phyloP scores from a whole-genome alignment of 2,329 filamentous ascomycete genomes.

The Lomentospora prolificans region DNA sequence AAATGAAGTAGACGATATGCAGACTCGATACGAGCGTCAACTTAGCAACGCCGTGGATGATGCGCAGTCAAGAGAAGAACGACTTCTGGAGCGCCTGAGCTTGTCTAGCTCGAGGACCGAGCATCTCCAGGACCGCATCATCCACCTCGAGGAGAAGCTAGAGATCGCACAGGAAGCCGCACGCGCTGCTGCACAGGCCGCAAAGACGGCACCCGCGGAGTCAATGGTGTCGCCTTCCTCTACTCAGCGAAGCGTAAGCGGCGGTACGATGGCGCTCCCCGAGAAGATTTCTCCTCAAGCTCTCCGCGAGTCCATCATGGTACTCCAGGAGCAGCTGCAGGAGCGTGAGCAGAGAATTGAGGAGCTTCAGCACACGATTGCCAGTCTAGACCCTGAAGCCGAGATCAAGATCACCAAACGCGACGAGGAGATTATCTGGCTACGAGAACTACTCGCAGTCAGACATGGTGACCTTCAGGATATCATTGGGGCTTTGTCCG shows the following conservation, averaged over 20 bases:
- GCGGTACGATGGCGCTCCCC: constrained; percentile 39
- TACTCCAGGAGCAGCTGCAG: constrained; percentile 92
- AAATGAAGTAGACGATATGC: constrained; percentile 63
- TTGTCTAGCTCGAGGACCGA: constrained; percentile 77
- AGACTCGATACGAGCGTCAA: constrained; percentile 64
- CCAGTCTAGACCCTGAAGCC: constrained; percentile 64
- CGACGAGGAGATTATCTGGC: constrained; percentile 89
- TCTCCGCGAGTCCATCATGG: constrained; percentile 88
- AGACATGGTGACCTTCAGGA: constrained; percentile 87
- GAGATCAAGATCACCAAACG: constrained; percentile 78
- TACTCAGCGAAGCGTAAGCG: constrained; percentile 15
- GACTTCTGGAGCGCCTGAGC: constrained; percentile 70
- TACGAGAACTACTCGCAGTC: constrained; percentile 85
- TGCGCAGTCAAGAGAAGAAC: constrained; percentile 67
- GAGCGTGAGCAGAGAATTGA: constrained; percentile 88
- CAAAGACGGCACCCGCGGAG: constrained; percentile 37
- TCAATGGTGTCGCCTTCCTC: constrained; percentile 21
- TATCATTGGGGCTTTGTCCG: constrained; percentile 70
- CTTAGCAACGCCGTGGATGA: constrained; percentile 70
- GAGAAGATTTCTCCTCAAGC: constrained; percentile 93
- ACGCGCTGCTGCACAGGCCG: constrained; percentile 69
- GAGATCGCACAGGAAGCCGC: constrained; percentile 84
- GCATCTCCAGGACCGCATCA: constrained; percentile 75
- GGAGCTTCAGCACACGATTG: constrained; percentile 64
- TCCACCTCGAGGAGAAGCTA: constrained; percentile 80